Evolutionary conservation across 2,329 filamentous ascomycete species (phyloP), one percentile per base, ranked within the genome.

Genomic region (Phaeoacremonium minimum): DNA sequence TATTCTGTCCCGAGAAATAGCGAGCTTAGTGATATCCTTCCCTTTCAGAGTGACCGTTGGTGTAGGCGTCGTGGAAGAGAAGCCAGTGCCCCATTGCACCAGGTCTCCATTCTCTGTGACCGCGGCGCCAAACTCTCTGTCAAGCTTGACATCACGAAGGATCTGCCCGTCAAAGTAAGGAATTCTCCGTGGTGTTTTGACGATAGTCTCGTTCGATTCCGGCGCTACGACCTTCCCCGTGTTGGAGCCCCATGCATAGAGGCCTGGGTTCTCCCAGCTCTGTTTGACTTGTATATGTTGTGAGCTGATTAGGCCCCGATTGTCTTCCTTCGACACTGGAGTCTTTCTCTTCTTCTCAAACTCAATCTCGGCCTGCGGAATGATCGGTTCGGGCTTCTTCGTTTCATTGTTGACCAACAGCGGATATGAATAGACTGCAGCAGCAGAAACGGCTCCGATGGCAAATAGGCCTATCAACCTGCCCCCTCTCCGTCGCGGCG

Each of bases 161-260:
- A 96, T 61, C 59, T 87, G 78, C 18, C 84, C 85, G 52, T 97
- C 82, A 52, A 98, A 97, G 60, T 83, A 93, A 1, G 74, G 48
- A 51, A 97, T 80, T 41, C 89, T 75, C 40, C 83, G 72, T 12
- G 93, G 90, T 2, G 76, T 80, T 64, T 95, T 96, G 57, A 97
- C 71, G 44, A 83, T 75, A 18, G 69, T 66, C 37, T 95, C 89
- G 35, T 83, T 74, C 7, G 85, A 91, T 44, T 85, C 81, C 1
- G 90, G 89, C 29, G 90, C 89, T 26, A 86, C 87, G n/a, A 95
- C 90, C 48, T 76, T 77, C 42, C 89, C 87, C 13, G 70, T 68
- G 52, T 98, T 98, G 14, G 85, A 88, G 1, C 93, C 93, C 91
- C 93, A 98, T 5, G 85, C 80, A 61, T 95, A 97, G 1, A 97